phyloP scores from a whole-genome alignment of 768 basidiomycete genomes.

The Boletus vermiculosoides region DNA sequence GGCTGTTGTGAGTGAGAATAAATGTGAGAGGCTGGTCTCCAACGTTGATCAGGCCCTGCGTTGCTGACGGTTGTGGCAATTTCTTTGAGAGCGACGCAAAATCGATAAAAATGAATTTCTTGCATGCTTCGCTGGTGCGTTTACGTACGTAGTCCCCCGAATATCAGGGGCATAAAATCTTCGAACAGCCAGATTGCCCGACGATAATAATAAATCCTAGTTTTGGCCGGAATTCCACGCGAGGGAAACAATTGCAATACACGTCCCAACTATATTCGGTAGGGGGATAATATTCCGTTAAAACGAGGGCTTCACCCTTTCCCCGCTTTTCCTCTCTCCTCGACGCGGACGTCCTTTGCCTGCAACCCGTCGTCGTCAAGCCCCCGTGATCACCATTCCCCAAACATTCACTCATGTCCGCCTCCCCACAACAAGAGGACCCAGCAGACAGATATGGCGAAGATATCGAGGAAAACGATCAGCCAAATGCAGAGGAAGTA shows the following conservation, averaged over 20 bases:
- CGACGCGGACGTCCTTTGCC: slow-evolving; percentile 34
- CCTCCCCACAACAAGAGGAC: slow-evolving; percentile 58
- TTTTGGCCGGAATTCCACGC: slow-evolving; percentile 61
- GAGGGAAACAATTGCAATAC: slow-evolving; percentile 62
- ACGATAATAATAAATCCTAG: slow-evolving; percentile 58
- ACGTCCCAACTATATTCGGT: slow-evolving; percentile 68
- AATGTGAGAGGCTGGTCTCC: background rate
- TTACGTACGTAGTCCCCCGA: slow-evolving; percentile 64
- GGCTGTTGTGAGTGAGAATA: background rate
- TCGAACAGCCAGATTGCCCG: slow-evolving; percentile 48
- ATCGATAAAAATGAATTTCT: slow-evolving; percentile 38
- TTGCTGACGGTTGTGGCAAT: slow-evolving; percentile 21
- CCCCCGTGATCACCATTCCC: slow-evolving; percentile 27
- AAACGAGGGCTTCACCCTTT: slow-evolving; percentile 68
- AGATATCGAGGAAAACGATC: slow-evolving; percentile 55
- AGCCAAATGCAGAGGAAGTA: slow-evolving; percentile 34
- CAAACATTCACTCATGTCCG: slow-evolving; percentile 50
- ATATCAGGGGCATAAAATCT: slow-evolving; percentile 56
- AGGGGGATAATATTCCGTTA: slow-evolving; percentile 68
- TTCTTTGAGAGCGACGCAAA: slow-evolving; percentile 24
- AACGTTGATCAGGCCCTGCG: slow-evolving; percentile 14
- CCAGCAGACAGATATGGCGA: slow-evolving; percentile 55
- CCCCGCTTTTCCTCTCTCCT: slow-evolving; percentile 56
- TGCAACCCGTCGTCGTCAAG: slow-evolving; percentile 17
- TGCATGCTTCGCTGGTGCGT: slow-evolving; percentile 30